Evolutionary conservation across 805 yeast species (phyloP).

Genomic region (Schwanniomyces polymorphus): DNA sequence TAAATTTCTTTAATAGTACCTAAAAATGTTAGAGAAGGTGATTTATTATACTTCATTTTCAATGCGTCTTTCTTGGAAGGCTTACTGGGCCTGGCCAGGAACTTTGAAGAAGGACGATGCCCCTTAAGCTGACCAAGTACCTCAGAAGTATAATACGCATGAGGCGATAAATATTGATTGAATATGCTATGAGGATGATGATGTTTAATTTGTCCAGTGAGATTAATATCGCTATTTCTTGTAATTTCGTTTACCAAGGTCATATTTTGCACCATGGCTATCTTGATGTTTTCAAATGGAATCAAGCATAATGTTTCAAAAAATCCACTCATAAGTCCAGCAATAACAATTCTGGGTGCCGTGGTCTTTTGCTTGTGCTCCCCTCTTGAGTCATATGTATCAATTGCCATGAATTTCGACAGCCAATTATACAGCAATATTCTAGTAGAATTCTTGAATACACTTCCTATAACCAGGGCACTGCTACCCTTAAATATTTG

Average conservation of each 20-base stretch:
- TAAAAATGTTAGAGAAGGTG: conserved; percentile 54
- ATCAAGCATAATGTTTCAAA: conserved; percentile 80
- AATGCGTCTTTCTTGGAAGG: conserved; percentile 17
- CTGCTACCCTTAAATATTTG: conserved; percentile 61
- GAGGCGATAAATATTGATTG: conserved; percentile 40
- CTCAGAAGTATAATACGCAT: conserved; percentile 40
- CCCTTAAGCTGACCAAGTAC: conserved; percentile 24
- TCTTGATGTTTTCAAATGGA: conserved; percentile 87
- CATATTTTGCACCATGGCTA: conserved; percentile 74
- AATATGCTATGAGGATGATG: conserved; percentile 25
- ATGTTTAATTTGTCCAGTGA: conserved; percentile 26
- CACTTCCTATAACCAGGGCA: conserved; percentile 72
- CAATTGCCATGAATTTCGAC: conserved; percentile 63
- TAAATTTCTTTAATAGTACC: conserved; percentile 67
- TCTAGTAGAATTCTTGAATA: conserved; percentile 71
- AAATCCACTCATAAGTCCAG: conserved; percentile 82
- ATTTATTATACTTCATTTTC: conserved; percentile 40
- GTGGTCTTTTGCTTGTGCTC: conserved; percentile 56
- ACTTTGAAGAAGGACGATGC: conserved; percentile 13
- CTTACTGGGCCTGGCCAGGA: conserved; percentile 1
- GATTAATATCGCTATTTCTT: conserved; percentile 20
- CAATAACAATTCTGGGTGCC: conserved; percentile 80
- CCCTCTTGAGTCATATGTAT: conserved; percentile 23
- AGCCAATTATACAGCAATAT: conserved; percentile 74
- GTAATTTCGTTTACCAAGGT: conserved; percentile 26